phyloP scores from a whole-genome alignment of 345 rosid species.

The Eucalyptus tenuipes region DNA sequence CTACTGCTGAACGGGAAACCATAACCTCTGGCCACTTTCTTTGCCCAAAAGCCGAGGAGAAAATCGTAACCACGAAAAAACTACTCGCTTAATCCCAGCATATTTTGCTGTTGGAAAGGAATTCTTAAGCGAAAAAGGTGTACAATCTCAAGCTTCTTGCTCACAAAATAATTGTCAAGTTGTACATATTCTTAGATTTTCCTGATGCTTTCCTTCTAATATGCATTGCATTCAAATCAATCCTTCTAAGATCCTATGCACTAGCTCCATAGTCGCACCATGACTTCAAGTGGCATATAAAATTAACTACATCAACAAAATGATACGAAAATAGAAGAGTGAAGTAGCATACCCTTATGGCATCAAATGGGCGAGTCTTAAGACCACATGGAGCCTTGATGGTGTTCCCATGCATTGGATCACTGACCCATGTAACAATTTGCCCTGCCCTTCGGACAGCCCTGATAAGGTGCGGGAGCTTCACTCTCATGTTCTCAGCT shows the following conservation, averaged over 20 bases:
- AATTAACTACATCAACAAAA: neutral
- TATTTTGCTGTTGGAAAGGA: neutral
- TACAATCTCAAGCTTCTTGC: neutral
- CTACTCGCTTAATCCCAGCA: neutral
- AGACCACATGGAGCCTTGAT: conserved; percentile 36
- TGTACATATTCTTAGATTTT: neutral
- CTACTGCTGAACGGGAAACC: neutral
- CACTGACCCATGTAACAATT: conserved; percentile 37
- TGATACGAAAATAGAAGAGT: neutral
- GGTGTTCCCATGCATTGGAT: conserved; percentile 44
- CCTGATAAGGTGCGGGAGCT: conserved; percentile 29
- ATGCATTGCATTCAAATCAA: neutral
- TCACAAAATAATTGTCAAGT: neutral
- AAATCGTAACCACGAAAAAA: neutral
- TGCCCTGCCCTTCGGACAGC: conserved; percentile 35
- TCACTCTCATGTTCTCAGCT: conserved; percentile 42
- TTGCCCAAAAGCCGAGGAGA: neutral
- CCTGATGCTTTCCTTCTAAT: neutral
- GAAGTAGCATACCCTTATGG: conserved; percentile 9
- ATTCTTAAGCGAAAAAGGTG: neutral
- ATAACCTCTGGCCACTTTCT: neutral
- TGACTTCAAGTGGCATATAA: neutral
- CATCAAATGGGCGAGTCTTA: conserved; percentile 37
- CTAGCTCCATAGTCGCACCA: neutral
- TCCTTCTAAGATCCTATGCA: neutral